phyloP scores from a whole-genome alignment of 805 yeast species.

The Metschnikowia picachoensis region DNA sequence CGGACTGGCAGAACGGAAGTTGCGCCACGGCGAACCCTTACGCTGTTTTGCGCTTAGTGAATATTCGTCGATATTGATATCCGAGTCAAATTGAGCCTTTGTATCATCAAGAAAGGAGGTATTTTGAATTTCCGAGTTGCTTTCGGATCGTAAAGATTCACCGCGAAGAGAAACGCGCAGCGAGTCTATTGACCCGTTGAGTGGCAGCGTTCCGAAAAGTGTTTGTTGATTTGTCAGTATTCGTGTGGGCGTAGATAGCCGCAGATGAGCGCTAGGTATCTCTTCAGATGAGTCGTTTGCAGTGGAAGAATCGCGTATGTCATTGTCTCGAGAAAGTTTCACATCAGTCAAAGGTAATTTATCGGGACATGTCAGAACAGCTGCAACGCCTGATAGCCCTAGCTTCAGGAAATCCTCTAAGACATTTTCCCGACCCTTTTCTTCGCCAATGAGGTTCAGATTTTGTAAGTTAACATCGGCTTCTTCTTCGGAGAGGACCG shows the following conservation, averaged over 20 bases:
- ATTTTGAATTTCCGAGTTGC: conserved; percentile 11
- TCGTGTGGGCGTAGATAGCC: too few relatives aligned
- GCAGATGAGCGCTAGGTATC: too few relatives aligned
- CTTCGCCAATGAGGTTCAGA: background rate
- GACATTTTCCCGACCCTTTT: too few relatives aligned
- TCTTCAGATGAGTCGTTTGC: too few relatives aligned
- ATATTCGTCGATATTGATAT: conserved; percentile 17
- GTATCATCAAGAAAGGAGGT: conserved; percentile 17
- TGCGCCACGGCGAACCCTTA: conserved; percentile 11
- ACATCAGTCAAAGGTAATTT: too few relatives aligned
- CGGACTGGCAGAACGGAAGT: conserved; percentile 10
- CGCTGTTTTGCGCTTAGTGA: conserved; percentile 1
- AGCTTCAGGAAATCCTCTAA: too few relatives aligned
- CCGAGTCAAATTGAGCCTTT: conserved; percentile 17
- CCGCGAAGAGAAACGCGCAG: background rate
- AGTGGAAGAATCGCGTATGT: too few relatives aligned
- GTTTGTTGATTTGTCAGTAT: too few relatives aligned
- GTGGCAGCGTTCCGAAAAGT: too few relatives aligned
- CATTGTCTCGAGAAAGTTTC: too few relatives aligned
- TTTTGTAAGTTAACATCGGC: background rate
- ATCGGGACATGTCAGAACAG: too few relatives aligned
- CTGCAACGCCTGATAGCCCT: too few relatives aligned
- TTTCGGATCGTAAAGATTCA: conserved; percentile 1
- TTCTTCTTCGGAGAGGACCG: background rate
- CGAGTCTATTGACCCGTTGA: background rate